Evolutionary conservation across 176 grass and related monocot species (phyloP).

Genomic region (Themeda triandra): DNA sequence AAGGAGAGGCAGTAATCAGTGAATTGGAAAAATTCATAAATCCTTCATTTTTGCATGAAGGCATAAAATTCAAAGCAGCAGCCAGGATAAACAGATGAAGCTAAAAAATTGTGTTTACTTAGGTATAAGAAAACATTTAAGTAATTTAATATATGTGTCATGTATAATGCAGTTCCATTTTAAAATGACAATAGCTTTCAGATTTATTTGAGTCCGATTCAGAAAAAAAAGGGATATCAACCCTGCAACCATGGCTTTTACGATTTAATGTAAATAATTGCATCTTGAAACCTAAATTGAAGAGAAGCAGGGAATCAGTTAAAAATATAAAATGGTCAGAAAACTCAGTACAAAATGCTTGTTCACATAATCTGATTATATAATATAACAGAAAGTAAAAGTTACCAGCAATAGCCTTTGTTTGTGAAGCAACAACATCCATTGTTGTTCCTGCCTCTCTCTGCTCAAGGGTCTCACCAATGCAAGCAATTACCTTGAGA

Average conservation of each 20-base stretch:
- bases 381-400: constrained; percentile 11
- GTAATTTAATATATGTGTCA: neutral
- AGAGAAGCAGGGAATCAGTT: neutral
- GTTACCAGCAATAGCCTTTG: constrained; percentile 77
- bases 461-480: constrained; percentile 86
- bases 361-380: constrained; percentile 10
- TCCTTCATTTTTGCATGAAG: neutral
- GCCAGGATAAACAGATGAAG: neutral
- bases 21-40: neutral
- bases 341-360: neutral
- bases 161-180: neutral
- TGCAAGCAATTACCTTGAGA: constrained; percentile 91
- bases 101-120: neutral
- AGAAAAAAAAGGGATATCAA: neutral
- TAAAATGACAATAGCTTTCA: neutral
- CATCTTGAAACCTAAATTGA: neutral
- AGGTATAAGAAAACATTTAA: neutral
- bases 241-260: neutral
- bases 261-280: neutral
- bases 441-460: constrained; percentile 75
- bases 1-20: neutral
- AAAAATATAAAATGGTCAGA: neutral
- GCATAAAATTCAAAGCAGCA: neutral
- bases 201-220: neutral
- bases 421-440: constrained; percentile 70